These are phyloP conservation scores for Decorospora gaudefroyi DNA, from an alignment of 2,329 filamentous ascomycete species.

Conservation along the genomic window DNA sequence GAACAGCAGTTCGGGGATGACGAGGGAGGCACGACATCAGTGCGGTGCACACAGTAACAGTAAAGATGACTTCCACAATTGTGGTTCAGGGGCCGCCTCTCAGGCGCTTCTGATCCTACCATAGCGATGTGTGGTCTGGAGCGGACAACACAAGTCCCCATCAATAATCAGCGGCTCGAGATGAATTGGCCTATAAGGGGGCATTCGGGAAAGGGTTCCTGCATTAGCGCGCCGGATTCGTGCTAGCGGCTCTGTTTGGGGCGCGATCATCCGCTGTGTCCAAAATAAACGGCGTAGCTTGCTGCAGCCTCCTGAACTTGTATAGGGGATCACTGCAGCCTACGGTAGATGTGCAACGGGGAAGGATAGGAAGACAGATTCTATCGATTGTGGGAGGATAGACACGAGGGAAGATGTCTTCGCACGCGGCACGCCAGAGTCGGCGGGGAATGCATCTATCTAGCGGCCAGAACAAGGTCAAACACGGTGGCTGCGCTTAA, in stretches of 20 bases:
- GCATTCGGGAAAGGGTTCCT: conserved; percentile 24
- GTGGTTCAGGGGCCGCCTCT: conserved; percentile 29
- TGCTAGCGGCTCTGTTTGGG: conserved; percentile 13
- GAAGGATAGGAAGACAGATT: conserved; percentile 13
- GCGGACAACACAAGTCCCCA: conserved; percentile 17
- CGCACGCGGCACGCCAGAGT: neutral
- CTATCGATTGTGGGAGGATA: conserved; percentile 12
- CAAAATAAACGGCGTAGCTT: conserved; percentile 30
- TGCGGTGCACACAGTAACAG: too few relatives aligned
- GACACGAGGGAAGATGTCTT: neutral
- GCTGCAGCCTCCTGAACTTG: conserved; percentile 23
- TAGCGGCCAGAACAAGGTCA: conserved; percentile 22
- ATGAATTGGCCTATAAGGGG: conserved; percentile 27
- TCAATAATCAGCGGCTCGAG: conserved; percentile 20
- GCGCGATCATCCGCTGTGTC: conserved; percentile 19
- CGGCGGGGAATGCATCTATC: conserved; percentile 15
- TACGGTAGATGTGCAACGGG: conserved; percentile 15
- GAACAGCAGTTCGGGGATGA: neutral
- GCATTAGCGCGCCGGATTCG: conserved; percentile 18
- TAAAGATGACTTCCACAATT: neutral
- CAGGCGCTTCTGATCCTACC: conserved; percentile 24
- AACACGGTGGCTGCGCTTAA: conserved; percentile 34
- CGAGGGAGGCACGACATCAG: neutral
- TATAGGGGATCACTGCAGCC: conserved; percentile 11
- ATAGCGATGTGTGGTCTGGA: conserved; percentile 25